These are phyloP conservation scores for Penicillium sp. DNA, from an alignment of 2,329 filamentous ascomycete species.

Conservation along the genomic window DNA sequence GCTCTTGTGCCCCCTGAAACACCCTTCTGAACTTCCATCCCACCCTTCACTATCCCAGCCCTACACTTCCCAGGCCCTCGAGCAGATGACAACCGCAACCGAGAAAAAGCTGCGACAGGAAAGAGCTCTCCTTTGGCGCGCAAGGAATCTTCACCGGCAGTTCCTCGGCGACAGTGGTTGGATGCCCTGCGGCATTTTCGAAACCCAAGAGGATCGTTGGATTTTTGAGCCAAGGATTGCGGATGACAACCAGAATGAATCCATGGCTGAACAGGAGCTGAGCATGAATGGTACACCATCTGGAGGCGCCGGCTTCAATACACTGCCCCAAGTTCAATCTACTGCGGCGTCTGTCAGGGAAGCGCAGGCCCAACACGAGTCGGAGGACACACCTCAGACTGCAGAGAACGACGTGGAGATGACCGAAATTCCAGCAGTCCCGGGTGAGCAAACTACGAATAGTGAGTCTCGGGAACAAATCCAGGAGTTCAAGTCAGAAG, in stretches of 20 bases:
- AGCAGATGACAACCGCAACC: conserved; percentile 56
- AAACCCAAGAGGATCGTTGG: conserved; percentile 50
- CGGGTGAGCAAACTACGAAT: conserved; percentile 10
- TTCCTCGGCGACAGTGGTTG: conserved; percentile 61
- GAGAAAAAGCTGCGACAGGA: conserved; percentile 59
- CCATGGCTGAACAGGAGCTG: conserved; percentile 15
- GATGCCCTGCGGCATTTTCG: conserved; percentile 55
- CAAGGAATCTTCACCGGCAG: conserved; percentile 57
- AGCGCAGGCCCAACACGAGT: conserved; percentile 11
- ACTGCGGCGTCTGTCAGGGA: conserved; percentile 9
- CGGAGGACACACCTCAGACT: conserved; percentile 1
- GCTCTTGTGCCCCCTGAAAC: conserved; percentile 60
- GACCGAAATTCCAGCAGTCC: conserved; percentile 24
- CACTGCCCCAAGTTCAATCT: conserved; percentile 9
- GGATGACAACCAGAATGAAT: conserved; percentile 17
- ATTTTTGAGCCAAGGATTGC: conserved; percentile 44
- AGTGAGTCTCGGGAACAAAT: conserved; percentile 13
- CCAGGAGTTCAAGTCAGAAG: conserved; percentile 36
- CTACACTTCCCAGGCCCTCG: conserved; percentile 59
- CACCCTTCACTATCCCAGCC: conserved; percentile 59
- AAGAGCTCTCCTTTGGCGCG: conserved; percentile 54
- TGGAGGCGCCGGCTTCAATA: conserved; percentile 12
- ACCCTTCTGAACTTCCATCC: conserved; percentile 57
- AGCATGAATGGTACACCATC: conserved; percentile 17
- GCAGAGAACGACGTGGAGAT: conserved; percentile 35